These are phyloP conservation scores for Beauveria caledonica DNA, from an alignment of 2,329 filamentous ascomycete species.

Conservation along the genomic window DNA sequence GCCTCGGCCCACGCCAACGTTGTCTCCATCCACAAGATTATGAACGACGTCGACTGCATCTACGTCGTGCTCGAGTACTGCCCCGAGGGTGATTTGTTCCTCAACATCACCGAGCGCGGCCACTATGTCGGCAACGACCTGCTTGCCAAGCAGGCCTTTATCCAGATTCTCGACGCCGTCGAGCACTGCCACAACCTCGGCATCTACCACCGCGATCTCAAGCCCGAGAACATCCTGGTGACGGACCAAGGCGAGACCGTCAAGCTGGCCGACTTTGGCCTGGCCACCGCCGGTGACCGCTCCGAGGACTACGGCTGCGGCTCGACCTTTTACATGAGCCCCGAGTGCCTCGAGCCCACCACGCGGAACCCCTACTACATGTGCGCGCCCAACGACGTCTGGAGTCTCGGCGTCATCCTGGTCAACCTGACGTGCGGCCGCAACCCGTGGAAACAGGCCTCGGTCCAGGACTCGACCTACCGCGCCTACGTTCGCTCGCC, in stretches of 20 bases:
- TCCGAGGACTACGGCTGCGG: conserved; percentile 96
- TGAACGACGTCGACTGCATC: conserved; percentile 85
- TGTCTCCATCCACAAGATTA: conserved; percentile 86
- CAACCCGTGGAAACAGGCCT: conserved; percentile 98
- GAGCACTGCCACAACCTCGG: conserved; percentile 87
- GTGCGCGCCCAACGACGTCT: conserved; percentile 92
- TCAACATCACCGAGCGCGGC: conserved; percentile 92
- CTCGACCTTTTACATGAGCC: conserved; percentile 99
- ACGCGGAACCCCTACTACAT: conserved; percentile 71
- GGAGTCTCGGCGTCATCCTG: conserved; percentile 95
- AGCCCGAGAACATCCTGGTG: conserved; percentile 96
- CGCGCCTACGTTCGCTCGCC: conserved; percentile 77
- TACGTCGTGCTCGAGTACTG: conserved; percentile 97
- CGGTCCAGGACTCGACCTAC: conserved; percentile 89
- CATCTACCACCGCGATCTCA: conserved; percentile 95
- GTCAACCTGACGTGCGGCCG: conserved; percentile 96
- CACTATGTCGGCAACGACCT: conserved; percentile 90
- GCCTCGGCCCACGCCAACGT: conserved; percentile 89
- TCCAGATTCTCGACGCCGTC: conserved; percentile 94
- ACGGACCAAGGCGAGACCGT: conserved; percentile 81
- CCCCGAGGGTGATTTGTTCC: conserved; percentile 92
- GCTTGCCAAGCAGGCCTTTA: conserved; percentile 77
- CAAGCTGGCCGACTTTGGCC: conserved; percentile 94
- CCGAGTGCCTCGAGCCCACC: conserved; percentile 84
- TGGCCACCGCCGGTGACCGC: conserved; percentile 74